Evolutionary conservation across 768 basidiomycete genomes (phyloP).

Genomic region (Gloeopeniophorella convolvens): DNA sequence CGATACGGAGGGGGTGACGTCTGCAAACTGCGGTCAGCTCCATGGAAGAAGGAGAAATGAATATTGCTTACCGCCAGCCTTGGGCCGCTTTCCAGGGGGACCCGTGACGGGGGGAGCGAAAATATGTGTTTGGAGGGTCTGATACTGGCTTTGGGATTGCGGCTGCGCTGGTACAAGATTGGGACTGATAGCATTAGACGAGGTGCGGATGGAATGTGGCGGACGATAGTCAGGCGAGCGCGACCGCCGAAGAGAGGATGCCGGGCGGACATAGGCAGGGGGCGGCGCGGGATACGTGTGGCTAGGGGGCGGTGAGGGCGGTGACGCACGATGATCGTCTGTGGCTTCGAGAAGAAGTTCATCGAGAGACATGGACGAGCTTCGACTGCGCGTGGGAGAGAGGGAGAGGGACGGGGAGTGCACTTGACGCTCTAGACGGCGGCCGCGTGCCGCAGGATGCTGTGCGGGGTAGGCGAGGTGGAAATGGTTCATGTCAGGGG

Average conservation of each 20-base stretch:
- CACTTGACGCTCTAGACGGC: slow-evolving; percentile 19
- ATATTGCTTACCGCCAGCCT: slow-evolving; percentile 30
- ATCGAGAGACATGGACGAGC: slow-evolving; percentile 35
- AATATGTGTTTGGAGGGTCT: slow-evolving; percentile 57
- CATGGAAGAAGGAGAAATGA: slow-evolving; percentile 1
- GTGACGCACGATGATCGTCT: slow-evolving; percentile 31
- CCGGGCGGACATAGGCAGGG: slow-evolving; percentile 20
- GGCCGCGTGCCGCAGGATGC: slow-evolving; percentile 21
- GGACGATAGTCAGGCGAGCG: slow-evolving; percentile 14
- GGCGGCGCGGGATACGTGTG: slow-evolving; percentile 29
- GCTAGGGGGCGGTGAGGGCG: slow-evolving; percentile 15
- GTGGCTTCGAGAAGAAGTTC: slow-evolving; percentile 43
- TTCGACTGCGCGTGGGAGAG: slow-evolving; percentile 32
- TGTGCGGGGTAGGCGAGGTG: slow-evolving; percentile 25
- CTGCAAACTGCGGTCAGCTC: neutral
- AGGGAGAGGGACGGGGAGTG: slow-evolving; percentile 26
- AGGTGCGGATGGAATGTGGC: slow-evolving; percentile 3
- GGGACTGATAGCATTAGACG: slow-evolving; percentile 2
- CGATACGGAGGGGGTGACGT: slow-evolving; percentile 1
- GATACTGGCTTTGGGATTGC: slow-evolving; percentile 32
- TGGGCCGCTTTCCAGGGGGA: slow-evolving; percentile 62
- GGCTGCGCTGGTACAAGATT: slow-evolving; percentile 20
- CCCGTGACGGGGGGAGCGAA: slow-evolving; percentile 71
- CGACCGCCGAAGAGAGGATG: slow-evolving; percentile 8
- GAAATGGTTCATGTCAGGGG: slow-evolving; percentile 18